phyloP scores from a whole-genome alignment of 2,329 filamentous ascomycete genomes.

The Periconia sp. region DNA sequence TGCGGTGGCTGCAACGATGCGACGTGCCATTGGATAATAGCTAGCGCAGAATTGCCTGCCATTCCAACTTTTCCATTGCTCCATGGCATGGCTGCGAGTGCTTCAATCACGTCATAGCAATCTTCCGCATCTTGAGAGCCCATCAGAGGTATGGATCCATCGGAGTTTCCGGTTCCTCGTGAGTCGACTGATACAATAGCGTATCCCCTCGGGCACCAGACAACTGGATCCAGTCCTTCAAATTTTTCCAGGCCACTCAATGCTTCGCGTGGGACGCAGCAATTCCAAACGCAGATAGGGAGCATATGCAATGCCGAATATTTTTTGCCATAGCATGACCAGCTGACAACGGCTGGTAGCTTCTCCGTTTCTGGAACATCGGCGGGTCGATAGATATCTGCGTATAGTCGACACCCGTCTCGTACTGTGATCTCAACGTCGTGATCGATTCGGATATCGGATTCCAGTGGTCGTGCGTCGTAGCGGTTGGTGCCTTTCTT shows the following conservation, averaged over 20 bases:
- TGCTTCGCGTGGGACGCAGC: constrained; percentile 34
- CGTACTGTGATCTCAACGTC: constrained; percentile 49
- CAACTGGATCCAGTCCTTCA: constrained; percentile 46
- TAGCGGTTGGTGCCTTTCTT: constrained; percentile 42
- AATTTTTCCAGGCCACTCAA: constrained; percentile 45
- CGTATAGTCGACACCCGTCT: constrained; percentile 47
- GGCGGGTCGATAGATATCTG: constrained; percentile 50
- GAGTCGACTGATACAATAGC: constrained; percentile 38
- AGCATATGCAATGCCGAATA: constrained; percentile 44
- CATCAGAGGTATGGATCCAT: constrained; percentile 42
- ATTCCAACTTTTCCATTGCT: constrained; percentile 49
- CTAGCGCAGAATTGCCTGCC: constrained; percentile 49
- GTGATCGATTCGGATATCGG: constrained; percentile 48
- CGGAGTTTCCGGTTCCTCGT: constrained; percentile 33
- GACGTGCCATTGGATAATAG: constrained; percentile 48
- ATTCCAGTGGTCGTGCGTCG: constrained; percentile 36
- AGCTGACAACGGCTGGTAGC: constrained; percentile 49
- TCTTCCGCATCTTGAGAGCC: constrained; percentile 50
- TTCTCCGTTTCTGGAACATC: constrained; percentile 26
- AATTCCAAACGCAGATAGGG: constrained; percentile 45
- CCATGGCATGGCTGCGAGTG: constrained; percentile 46
- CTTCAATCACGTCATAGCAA: constrained; percentile 50
- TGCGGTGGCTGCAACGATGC: constrained; percentile 46
- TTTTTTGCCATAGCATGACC: constrained; percentile 51
- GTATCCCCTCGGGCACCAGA: constrained; percentile 37